These are phyloP conservation scores for Exophiala aquamarina DNA, from an alignment of 2,329 filamentous ascomycete genomes.

Conservation along the genomic window DNA sequence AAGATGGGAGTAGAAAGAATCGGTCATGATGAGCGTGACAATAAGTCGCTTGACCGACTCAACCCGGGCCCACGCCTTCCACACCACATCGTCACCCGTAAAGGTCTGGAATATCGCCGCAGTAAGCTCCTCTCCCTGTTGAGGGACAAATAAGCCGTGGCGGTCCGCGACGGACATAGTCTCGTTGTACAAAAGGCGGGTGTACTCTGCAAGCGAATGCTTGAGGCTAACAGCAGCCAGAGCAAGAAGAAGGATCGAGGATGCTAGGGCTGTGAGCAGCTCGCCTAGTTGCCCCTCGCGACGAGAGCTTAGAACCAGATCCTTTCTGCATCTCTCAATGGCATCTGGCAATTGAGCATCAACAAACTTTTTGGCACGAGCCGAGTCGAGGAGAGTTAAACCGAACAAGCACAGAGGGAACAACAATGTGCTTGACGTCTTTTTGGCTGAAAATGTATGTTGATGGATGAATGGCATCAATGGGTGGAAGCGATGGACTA, in stretches of 20 bases:
- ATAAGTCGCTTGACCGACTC: slow-evolving; percentile 14
- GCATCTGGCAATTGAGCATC: too few relatives aligned
- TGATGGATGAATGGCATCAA: slow-evolving; percentile 9
- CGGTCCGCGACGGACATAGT: slow-evolving; percentile 6
- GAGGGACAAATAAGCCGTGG: slow-evolving; percentile 11
- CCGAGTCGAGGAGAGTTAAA: not conserved
- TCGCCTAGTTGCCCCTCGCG: too few relatives aligned
- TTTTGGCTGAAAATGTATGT: slow-evolving; percentile 1
- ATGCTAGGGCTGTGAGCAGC: too few relatives aligned
- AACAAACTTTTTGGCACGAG: not conserved
- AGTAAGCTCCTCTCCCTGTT: slow-evolving; percentile 3
- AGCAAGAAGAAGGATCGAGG: too few relatives aligned
- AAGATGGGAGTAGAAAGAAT: slow-evolving; percentile 5
- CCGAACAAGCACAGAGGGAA: slow-evolving; percentile 3
- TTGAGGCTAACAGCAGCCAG: too few relatives aligned
- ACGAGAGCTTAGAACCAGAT: too few relatives aligned
- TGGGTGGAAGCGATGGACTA: slow-evolving; percentile 6
- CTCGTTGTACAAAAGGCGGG: too few relatives aligned
- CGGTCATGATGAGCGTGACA: slow-evolving; percentile 8
- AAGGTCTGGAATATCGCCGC: not conserved
- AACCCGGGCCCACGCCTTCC: slow-evolving; percentile 13
- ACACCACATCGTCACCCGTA: not conserved
- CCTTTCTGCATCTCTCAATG: too few relatives aligned
- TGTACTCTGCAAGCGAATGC: too few relatives aligned
- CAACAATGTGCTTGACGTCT: not conserved